Base-by-base conservation (phyloP, 306 rosid genomes). In the Prunus padus region DNA sequence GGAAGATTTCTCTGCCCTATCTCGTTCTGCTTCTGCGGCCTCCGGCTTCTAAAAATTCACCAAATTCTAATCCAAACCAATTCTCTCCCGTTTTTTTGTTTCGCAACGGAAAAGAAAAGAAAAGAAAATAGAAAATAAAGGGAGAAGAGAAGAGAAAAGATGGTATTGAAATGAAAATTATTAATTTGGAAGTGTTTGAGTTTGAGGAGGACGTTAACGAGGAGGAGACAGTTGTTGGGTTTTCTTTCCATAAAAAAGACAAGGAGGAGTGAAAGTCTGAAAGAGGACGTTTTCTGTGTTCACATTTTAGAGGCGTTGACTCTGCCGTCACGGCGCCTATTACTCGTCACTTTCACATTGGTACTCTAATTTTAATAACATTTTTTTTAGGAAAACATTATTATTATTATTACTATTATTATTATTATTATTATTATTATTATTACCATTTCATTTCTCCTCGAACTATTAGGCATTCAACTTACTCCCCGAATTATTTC, bases 291-390 rank as follows among this genome's bases (percentile, higher is more conserved):
- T 14, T 33, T 33, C 23, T 2, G 16, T 19, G 25, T 72, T 40
- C 23, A 72, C 76, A 72, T 55, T 23, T 71, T 56, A 14, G 54
- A 18, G 28, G 11, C 23, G 13, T 57, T 72, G 67, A 72, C 44
- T 2, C 3, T 16, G 44, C 55, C 3, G 67, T 23, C 66, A 72
- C 76, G 26, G 19, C 56, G 16, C 3, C 1, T 46, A 8, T 40
- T 47, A 1, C n/a, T 73, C 57, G 4, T 49, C 72, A 10, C 6
- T 20, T 67, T 30, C 56, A 14, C 54, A 44, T n/a, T 45, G 10
- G 44, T 57, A 11, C 31, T 9, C 2, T n/a, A n/a, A 5, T 31
- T 54, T 50, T 50, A 50, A 50, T 50, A 50, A 31, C 37, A 31
- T 31, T 5, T 31, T 31, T 31, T 31, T 31, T 0, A 31, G 37